Evolutionary conservation across 2,329 filamentous ascomycete species (phyloP).

Genomic region (Paraphaeosphaeria sporulosa): DNA sequence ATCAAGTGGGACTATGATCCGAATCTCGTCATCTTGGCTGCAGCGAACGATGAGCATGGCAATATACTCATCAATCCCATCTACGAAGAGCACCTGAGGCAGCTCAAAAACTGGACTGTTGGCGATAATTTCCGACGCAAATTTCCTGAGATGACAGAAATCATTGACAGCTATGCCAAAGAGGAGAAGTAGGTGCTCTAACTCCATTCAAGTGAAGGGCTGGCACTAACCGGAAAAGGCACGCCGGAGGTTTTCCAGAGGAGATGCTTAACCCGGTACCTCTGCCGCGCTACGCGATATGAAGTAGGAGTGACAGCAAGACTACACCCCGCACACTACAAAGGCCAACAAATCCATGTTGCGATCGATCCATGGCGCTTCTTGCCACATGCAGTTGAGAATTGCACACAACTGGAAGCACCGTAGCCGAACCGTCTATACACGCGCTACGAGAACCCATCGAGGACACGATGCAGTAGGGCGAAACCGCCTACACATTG

Average conservation of each 20-base stretch:
- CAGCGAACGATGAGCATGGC: constrained; percentile 10
- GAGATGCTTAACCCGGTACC: constrained; percentile 15
- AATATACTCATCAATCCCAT: constrained; percentile 32
- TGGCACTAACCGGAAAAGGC: constrained; percentile 8
- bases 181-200: constrained; percentile 13
- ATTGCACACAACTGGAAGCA: background rate
- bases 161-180: constrained; percentile 28
- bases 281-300: constrained; percentile 15
- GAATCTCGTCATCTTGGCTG: constrained; percentile 26
- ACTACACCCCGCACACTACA: background rate
- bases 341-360: background rate
- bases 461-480: background rate
- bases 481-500: background rate
- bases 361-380: background rate
- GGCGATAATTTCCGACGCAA: constrained; percentile 22
- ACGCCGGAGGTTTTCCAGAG: constrained; percentile 6
- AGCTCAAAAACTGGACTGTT: constrained; percentile 34
- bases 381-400: background rate
- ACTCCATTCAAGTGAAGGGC: background rate
- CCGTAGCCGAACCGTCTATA: background rate
- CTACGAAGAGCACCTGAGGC: constrained; percentile 35
- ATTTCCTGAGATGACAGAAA: constrained; percentile 32
- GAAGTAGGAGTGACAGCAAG: background rate
- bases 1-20: constrained; percentile 34
- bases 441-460: background rate